These are phyloP conservation scores for Sporothrix curviconia DNA, from an alignment of 2,329 filamentous ascomycete genomes.

Conservation along the genomic window DNA sequence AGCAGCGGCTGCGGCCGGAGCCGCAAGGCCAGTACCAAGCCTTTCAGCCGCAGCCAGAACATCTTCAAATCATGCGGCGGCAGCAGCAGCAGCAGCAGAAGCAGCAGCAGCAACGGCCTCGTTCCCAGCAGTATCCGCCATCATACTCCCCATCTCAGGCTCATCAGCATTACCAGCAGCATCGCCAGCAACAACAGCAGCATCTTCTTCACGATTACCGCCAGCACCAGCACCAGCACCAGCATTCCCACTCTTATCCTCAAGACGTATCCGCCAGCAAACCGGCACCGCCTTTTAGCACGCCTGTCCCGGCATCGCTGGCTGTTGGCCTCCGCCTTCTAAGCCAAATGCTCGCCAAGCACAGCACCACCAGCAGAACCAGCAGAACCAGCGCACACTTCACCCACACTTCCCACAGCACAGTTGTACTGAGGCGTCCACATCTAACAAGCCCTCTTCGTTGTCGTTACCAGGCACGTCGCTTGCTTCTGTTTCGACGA, in stretches of 20 bases:
- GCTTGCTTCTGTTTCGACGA: not conserved
- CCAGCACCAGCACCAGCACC: not conserved
- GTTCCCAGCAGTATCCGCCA: not conserved
- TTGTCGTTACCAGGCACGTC: not conserved
- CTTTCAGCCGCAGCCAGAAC: not conserved
- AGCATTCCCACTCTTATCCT: no score
- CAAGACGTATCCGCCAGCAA: no score
- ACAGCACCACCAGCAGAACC: not conserved
- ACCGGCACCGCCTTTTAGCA: no score
- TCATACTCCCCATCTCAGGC: not conserved
- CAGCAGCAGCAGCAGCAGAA: not conserved
- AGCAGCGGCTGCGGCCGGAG: no score
- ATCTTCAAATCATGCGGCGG: no score
- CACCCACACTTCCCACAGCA: not conserved
- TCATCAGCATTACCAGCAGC: not conserved
- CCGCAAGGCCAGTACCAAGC: not conserved
- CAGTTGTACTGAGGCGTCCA: no score
- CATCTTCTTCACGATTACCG: no score
- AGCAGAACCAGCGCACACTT: constrained; percentile 2
- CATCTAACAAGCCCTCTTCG: not conserved
- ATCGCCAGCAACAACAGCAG: not conserved
- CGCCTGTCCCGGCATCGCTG: not conserved
- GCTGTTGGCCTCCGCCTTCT: not conserved
- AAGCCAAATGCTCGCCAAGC: not conserved
- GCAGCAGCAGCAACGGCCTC: not conserved